Evolutionary conservation across 2,329 filamentous ascomycete genomes (phyloP).

Genomic region (Fusarium sororula): DNA sequence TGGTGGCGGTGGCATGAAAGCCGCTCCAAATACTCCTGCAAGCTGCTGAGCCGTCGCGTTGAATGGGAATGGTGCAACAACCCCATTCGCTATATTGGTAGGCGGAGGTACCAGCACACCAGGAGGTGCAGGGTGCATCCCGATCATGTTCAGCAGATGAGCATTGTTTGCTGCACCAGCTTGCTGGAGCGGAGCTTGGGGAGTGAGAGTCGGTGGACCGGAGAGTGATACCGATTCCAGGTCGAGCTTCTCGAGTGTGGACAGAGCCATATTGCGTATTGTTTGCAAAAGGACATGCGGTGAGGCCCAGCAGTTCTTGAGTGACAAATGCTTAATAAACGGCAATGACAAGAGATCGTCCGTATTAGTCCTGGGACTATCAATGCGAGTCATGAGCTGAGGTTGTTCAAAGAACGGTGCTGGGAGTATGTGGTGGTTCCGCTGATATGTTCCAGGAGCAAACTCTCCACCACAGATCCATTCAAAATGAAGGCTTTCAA

Average conservation of each 20-base stretch:
- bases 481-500: constrained; percentile 70
- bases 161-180: constrained; percentile 8
- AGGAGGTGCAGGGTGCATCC: neutral
- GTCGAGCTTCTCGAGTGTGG: constrained; percentile 61
- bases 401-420: constrained; percentile 61
- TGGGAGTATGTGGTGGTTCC: constrained; percentile 70
- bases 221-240: constrained; percentile 73
- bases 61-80: neutral
- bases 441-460: constrained; percentile 66
- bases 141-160: constrained; percentile 31
- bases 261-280: constrained; percentile 57
- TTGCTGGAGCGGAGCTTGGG: constrained; percentile 41
- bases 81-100: neutral
- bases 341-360: constrained; percentile 61
- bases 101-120: neutral
- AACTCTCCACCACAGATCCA: constrained; percentile 76
- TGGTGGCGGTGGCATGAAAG: neutral
- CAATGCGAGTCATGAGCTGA: constrained; percentile 42
- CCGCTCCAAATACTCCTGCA: neutral
- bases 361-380: constrained; percentile 45
- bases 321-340: constrained; percentile 65
- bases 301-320: constrained; percentile 75
- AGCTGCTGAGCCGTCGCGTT: constrained; percentile 1
- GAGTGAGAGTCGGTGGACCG: constrained; percentile 50
- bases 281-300: constrained; percentile 65